Evolutionary conservation across 2,329 filamentous ascomycete genomes (phyloP), one percentile per base, ranked within the genome.

Genomic region (Berkeleyomyces rouxiae): DNA sequence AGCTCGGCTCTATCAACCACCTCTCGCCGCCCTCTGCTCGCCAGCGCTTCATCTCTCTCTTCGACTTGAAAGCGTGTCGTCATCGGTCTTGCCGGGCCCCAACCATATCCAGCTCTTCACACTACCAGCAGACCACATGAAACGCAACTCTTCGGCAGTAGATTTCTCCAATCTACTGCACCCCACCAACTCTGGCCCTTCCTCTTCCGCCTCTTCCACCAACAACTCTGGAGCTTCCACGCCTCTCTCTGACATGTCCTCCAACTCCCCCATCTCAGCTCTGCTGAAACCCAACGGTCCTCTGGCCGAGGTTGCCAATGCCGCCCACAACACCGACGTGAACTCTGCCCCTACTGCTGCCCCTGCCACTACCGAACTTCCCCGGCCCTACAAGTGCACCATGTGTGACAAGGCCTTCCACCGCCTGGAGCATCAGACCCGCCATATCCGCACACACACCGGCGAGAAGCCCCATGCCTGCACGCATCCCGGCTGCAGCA

Each of bases 341-440:
- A 44, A n/a, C 40, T 46, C 58, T 43, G 40, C 58, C 33, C 36
- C 58, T n/a, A n/a, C 63, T 42, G 33, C 63, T 42, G 33, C 46
- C 13, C 33, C 61, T 59, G 68, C 66, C 67, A 70, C 71, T 57
- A 78, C 75, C 64, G 92, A 97, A 74, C 82, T 97, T 61, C 93
- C 93, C 65, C 86, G 93, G 63, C 92, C 92, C 0, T 99, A 99
- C 84, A 97, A 97, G 79, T 99, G 92, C 75, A 91, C 92, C 65
- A 83, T 99, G 66, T 99, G 93, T 78, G 92, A 96, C 70, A 95
- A 96, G 81, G 92, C 93, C 65, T 99, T 99, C 77, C 93, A 97
- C 79, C 90, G 93, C 66, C 81, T 99, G 49, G 92, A 97, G 78
- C 92, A 97, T 74, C 92, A 96, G 79, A 85, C 82, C 31, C 77